Base-by-base conservation (phyloP, 768 basidiomycete genomes). In the Kondoa malvinella region DNA sequence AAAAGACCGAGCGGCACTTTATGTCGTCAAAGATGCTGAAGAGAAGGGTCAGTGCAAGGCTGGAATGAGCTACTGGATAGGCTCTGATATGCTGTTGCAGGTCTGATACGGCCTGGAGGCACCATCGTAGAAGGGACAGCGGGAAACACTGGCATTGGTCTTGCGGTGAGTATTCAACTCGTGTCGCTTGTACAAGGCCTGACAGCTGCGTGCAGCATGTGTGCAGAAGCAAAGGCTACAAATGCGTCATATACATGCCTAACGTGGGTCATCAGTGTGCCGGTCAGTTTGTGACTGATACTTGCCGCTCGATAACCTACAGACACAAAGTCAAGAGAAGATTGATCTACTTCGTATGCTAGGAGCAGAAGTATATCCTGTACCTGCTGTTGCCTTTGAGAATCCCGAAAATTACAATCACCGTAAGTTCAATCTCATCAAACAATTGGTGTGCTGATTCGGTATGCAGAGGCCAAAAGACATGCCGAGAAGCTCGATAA, bases 171-270 rank as follows among this genome's bases (percentile, higher is more conserved):
- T 17, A 31, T 17, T 57, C 4, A n/a, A 2, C 1, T 21, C 50
- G 29, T 32, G 30, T 29, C 1, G 3, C 17, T 65, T 21, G 64
- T n/a, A n/a, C n/a, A 34, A 14, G 8, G 21, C 64, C 29, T 29
- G 15, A 15, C 26, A 64, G 33, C 21, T 33, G 25, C 26, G 25
- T 62, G 27, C 68, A 67, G 34, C 91, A 92, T 74, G 92, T 97
- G 66, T 96, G 95, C 78, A 81, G 95, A 71, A 83, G 89, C 4
- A 84, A 81, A 73, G 92, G 95, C 1, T 97, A 99, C 81, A 88
- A 86, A 76, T 97, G 95, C 77, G 94, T 99, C 12, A 99, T 99
- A 75, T 99, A 89, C 83, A 97, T 99, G 94, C 94, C 94, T 32
- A 81, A 95, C 77, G 90, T 87, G 2, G 88, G 95, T 82, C 88